Evolutionary conservation across 768 basidiomycete genomes (phyloP).

Genomic region (Leccinum subtestaceum): DNA sequence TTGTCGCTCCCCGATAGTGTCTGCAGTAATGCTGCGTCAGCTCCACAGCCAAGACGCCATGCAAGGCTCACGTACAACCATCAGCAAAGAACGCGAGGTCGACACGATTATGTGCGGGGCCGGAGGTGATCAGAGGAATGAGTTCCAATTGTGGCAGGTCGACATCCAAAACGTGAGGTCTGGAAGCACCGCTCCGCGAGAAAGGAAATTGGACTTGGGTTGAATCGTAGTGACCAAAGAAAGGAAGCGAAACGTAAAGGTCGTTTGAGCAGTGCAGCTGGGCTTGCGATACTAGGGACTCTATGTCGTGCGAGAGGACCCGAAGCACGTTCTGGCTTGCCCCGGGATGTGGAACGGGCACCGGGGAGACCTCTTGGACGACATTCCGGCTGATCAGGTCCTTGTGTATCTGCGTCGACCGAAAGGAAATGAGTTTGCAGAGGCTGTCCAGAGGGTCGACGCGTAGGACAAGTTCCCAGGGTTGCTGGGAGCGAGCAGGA

Average conservation of each 20-base stretch:
- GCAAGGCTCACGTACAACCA: conserved; percentile 53
- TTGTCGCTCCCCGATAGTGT: conserved; percentile 49
- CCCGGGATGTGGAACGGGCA: conserved; percentile 12
- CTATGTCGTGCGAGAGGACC: conserved; percentile 18
- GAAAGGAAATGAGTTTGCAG: conserved; percentile 21
- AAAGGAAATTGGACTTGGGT: conserved; percentile 18
- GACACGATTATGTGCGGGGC: conserved; percentile 61
- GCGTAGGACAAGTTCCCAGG: conserved; percentile 50
- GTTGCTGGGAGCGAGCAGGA: conserved; percentile 49
- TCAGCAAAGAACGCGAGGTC: conserved; percentile 78
- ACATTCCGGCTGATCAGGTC: conserved; percentile 8
- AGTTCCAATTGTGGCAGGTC: conserved; percentile 49
- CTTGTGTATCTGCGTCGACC: conserved; percentile 22
- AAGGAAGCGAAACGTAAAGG: conserved; percentile 4
- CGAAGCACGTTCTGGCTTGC: conserved; percentile 15
- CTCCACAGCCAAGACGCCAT: background rate
- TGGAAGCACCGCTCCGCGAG: background rate
- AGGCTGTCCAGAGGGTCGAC: conserved; percentile 14
- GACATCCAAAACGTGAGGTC: conserved; percentile 3
- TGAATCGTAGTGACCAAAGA: background rate
- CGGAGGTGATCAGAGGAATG: conserved; percentile 56
- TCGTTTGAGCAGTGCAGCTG: conserved; percentile 26
- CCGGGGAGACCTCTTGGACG: conserved; percentile 8
- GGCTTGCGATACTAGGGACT: conserved; percentile 16
- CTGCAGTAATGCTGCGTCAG: conserved; percentile 33